Conservation (phyloP, 148 eudicot genomes). For the Tetragonia tetragonoides region DNA sequence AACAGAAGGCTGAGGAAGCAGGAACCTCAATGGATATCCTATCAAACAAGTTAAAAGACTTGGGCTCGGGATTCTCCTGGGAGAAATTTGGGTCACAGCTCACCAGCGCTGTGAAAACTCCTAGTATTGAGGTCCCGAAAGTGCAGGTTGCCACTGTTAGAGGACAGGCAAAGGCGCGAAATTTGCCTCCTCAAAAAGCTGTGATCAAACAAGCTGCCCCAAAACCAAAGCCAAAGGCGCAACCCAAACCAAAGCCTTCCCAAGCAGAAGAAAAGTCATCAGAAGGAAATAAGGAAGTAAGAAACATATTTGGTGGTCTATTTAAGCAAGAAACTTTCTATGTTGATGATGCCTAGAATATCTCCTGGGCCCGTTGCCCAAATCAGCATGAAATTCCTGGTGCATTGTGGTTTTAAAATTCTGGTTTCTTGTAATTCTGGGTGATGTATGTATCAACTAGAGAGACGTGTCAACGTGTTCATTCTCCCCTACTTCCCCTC, state of each 20-base stretch:
- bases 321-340: constrained; percentile 97
- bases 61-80: constrained; percentile 63
- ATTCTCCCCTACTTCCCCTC: background rate
- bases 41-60: constrained; percentile 52
- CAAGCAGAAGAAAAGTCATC: constrained; percentile 37
- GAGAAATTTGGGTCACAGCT: constrained; percentile 73
- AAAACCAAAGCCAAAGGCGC: constrained; percentile 18
- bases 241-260: constrained; percentile 17
- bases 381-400: constrained; percentile 4
- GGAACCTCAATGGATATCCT: constrained; percentile 55
- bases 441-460: constrained; percentile 12
- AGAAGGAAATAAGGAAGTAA: constrained; percentile 47
- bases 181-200: constrained; percentile 59
- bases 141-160: constrained; percentile 80
- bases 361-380: background rate
- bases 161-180: constrained; percentile 88
- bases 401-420: background rate
- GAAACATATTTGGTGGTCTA: constrained; percentile 83
- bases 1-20: constrained; percentile 52
- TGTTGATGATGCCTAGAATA: constrained; percentile 58
- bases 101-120: constrained; percentile 49
- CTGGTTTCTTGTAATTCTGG: constrained; percentile 16
- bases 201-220: constrained; percentile 39
- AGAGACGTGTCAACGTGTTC: constrained; percentile 7
- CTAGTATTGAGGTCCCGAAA: constrained; percentile 46